A percentile compares a stretch with the other conserved stretches of the same genome.
phyloP scores from a whole-genome alignment of 208 protist species.

The Crithidia expoeki region DNA sequence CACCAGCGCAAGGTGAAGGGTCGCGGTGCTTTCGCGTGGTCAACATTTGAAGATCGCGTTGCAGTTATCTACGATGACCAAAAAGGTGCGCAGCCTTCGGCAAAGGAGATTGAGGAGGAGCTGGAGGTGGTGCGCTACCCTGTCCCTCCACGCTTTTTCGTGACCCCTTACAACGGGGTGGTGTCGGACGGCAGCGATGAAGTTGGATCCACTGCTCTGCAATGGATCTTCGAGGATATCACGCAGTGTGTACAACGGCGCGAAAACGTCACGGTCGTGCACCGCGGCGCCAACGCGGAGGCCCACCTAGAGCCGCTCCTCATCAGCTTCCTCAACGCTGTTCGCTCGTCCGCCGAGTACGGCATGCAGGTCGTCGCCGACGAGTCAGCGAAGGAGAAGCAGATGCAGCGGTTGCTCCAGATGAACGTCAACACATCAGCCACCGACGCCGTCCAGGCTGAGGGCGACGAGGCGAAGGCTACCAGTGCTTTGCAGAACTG shows the following conservation, averaged over 20 bases:
- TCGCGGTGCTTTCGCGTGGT: conserved; percentile 24
- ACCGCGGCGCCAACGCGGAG: conserved; percentile 66
- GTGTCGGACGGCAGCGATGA: conserved; percentile 41
- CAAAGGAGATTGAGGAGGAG: conserved; percentile 28
- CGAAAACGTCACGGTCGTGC: conserved; percentile 86
- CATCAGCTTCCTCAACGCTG: conserved; percentile 55
- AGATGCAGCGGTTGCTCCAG: conserved; percentile 90
- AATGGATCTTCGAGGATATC: conserved; percentile 68
- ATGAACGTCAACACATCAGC: conserved; percentile 48
- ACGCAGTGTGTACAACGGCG: conserved; percentile 56
- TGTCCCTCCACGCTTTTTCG: conserved; percentile 59
- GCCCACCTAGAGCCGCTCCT: conserved; percentile 69
- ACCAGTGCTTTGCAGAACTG: conserved; percentile 11
- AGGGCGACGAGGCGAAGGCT: conserved; percentile 24
- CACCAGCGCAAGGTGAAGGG: conserved; percentile 15
- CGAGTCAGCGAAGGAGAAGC: conserved; percentile 88
- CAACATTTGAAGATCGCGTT: conserved; percentile 34
- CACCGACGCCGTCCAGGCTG: conserved; percentile 26
- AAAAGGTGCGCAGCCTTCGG: conserved; percentile 19
- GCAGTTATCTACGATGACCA: conserved; percentile 31
- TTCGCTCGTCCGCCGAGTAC: conserved; percentile 76
- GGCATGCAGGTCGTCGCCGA: conserved; percentile 91
- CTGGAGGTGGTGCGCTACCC: conserved; percentile 24
- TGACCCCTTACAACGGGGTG: conserved; percentile 69
- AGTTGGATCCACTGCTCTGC: conserved; percentile 34